These are phyloP conservation scores for Chaetothyriales sp. DNA, from an alignment of 2,329 filamentous ascomycete species.

Conservation along the genomic window DNA sequence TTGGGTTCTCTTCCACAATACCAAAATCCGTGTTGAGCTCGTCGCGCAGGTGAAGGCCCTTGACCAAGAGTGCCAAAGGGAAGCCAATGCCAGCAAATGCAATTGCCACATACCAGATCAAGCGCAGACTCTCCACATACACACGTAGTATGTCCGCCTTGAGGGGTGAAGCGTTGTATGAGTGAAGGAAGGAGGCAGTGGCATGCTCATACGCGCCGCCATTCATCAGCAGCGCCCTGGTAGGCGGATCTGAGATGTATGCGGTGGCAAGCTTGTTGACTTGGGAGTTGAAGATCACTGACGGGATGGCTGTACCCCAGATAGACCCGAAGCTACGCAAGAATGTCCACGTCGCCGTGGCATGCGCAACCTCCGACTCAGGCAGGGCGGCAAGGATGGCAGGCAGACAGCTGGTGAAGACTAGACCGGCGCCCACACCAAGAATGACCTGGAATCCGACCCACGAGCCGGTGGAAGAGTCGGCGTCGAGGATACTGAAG, in stretches of 20 bases:
- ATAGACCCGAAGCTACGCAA: constrained; percentile 18
- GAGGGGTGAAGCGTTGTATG: neutral
- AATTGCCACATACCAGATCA: constrained; percentile 11
- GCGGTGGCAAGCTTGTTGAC: constrained; percentile 5
- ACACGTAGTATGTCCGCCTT: constrained; percentile 6
- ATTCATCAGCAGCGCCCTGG: constrained; percentile 1
- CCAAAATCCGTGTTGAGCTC: constrained; percentile 11
- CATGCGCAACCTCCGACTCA: constrained; percentile 15
- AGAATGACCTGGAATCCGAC: constrained; percentile 18
- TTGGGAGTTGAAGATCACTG: constrained; percentile 19
- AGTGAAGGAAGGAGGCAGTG: constrained; percentile 4
- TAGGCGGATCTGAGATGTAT: neutral
- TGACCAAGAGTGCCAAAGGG: constrained; percentile 7
- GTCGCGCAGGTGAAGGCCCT: constrained; percentile 10
- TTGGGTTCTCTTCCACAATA: constrained; percentile 1
- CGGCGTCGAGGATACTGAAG: constrained; percentile 15
- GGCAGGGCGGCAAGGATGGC: constrained; percentile 15
- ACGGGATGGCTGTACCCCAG: constrained; percentile 20
- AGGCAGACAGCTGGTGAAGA: constrained; percentile 12
- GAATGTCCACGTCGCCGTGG: constrained; percentile 18
- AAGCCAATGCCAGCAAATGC: constrained; percentile 12
- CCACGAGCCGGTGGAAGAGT: constrained; percentile 15
- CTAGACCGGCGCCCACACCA: constrained; percentile 13
- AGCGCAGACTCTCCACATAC: constrained; percentile 5
- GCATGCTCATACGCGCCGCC: neutral